Conservation (phyloP, 768 basidiomycete species). For the Suillus tomentosus region DNA sequence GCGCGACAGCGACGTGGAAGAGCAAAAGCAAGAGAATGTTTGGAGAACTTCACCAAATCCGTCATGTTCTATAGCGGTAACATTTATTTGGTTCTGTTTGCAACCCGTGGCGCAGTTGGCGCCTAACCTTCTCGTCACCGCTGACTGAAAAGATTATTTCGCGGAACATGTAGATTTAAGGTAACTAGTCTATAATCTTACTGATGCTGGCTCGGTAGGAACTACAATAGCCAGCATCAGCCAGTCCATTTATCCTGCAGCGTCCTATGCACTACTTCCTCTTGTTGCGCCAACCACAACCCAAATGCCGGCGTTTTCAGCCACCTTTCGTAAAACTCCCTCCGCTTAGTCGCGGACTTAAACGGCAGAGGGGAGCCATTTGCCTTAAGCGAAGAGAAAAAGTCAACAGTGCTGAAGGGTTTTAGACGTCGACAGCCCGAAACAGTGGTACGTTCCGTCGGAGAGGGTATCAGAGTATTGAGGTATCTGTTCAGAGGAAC, state of each 20-base stretch:
- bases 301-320: constrained; percentile 77
- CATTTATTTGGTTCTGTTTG: constrained; percentile 30
- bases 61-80: constrained; percentile 19
- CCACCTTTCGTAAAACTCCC: constrained; percentile 79
- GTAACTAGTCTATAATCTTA: neutral
- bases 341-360: constrained; percentile 61
- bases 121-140: constrained; percentile 1
- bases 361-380: constrained; percentile 77
- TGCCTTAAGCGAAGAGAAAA: constrained; percentile 71
- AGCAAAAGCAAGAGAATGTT: constrained; percentile 18
- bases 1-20: constrained; percentile 15
- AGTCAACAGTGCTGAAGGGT: constrained; percentile 68
- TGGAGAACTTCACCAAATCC: constrained; percentile 11
- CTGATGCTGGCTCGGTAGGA: neutral
- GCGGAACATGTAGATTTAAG: neutral
- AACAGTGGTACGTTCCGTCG: constrained; percentile 41
- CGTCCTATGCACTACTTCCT: constrained; percentile 64
- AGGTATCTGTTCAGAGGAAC: constrained; percentile 92
- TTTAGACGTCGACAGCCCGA: constrained; percentile 51
- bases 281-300: constrained; percentile 76
- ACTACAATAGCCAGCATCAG: neutral
- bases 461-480: constrained; percentile 80
- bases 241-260: constrained; percentile 35
- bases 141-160: constrained; percentile 6
- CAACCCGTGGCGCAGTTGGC: constrained; percentile 24